Evolutionary conservation across 2,329 filamentous ascomycete genomes (phyloP).

Genomic region (Karstenula rhodostoma): DNA sequence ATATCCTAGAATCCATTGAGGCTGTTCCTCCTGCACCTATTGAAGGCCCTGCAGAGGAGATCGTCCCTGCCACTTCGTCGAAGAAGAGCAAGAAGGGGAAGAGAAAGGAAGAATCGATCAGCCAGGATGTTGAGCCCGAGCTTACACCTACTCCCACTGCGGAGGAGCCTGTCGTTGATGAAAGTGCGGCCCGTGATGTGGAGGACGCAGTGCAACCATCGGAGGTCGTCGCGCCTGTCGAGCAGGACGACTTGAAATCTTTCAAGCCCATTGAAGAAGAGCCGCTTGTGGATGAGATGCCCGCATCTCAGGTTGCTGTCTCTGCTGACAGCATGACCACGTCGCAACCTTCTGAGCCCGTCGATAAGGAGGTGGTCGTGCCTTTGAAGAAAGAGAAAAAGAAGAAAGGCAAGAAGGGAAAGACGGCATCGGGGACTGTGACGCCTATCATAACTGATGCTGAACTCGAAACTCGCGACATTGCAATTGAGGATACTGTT

Average conservation of each 20-base stretch:
- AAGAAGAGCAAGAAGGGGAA: slow-evolving; percentile 59
- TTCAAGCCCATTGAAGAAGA: background rate
- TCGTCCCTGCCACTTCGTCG: slow-evolving; percentile 23
- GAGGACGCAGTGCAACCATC: background rate
- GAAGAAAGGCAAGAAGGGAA: slow-evolving; percentile 15
- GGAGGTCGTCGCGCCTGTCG: background rate
- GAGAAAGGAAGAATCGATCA: slow-evolving; percentile 23
- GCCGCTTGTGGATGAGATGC: background rate
- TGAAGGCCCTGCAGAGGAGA: slow-evolving; percentile 8
- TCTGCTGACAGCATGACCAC: background rate
- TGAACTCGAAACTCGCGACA: background rate
- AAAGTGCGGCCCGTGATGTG: background rate
- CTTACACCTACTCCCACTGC: background rate
- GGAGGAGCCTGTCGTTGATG: slow-evolving; percentile 11
- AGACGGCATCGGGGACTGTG: background rate
- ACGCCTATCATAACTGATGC: background rate
- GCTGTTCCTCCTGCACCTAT: background rate
- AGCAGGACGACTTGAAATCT: background rate
- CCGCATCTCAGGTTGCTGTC: background rate
- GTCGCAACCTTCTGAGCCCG: background rate
- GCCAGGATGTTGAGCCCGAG: slow-evolving; percentile 18
- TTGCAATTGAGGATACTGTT: background rate
- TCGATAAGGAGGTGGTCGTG: background rate
- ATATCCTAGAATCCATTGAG: slow-evolving; percentile 7
- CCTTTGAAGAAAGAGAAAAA: slow-evolving; percentile 12